A percentile compares a stretch with the other conserved stretches of the same genome.
phyloP scores from a whole-genome alignment of 192 early-diverging fungal species.

The Gryganskiella cystojenkinii region DNA sequence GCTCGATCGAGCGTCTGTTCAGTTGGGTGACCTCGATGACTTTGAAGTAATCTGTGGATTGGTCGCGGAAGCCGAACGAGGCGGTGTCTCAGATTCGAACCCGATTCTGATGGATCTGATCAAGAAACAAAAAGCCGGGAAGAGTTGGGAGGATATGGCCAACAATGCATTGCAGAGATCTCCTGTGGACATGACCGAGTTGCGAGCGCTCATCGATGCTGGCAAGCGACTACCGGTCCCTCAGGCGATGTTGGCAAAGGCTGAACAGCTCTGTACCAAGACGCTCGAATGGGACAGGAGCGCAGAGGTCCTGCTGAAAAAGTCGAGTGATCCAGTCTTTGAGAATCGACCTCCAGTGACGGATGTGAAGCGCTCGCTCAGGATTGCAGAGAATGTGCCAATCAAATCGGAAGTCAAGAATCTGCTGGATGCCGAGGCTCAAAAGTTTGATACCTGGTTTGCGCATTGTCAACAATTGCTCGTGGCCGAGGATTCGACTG shows the following conservation, averaged over 20 bases:
- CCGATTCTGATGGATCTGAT: slow-evolving; percentile 39
- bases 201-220: slow-evolving; percentile 41
- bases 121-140: slow-evolving; percentile 26
- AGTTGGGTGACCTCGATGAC: slow-evolving; percentile 28
- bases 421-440: slow-evolving; percentile 30
- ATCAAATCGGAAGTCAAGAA: slow-evolving; percentile 19
- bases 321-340: slow-evolving; percentile 22
- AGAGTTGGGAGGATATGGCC: slow-evolving; percentile 35
- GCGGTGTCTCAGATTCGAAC: slow-evolving; percentile 48
- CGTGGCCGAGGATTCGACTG: slow-evolving; percentile 6
- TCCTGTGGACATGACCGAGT: slow-evolving; percentile 45
- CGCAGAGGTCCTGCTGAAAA: slow-evolving; percentile 22
- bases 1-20: slow-evolving; percentile 28
- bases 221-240: slow-evolving; percentile 33
- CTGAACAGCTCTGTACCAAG: slow-evolving; percentile 43
- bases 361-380: slow-evolving; percentile 38
- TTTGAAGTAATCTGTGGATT: slow-evolving; percentile 39
- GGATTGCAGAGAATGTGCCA: slow-evolving; percentile 18
- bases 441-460: slow-evolving; percentile 38
- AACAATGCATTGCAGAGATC: slow-evolving; percentile 17
- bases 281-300: slow-evolving; percentile 31
- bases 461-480: slow-evolving; percentile 14
- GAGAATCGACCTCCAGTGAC: slow-evolving; percentile 41
- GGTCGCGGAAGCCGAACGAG: slow-evolving; percentile 46
- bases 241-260: slow-evolving; percentile 26